These are phyloP conservation scores for Golovinomyces cichoracearum DNA, from an alignment of 2,329 filamentous ascomycete species.

Conservation along the genomic window DNA sequence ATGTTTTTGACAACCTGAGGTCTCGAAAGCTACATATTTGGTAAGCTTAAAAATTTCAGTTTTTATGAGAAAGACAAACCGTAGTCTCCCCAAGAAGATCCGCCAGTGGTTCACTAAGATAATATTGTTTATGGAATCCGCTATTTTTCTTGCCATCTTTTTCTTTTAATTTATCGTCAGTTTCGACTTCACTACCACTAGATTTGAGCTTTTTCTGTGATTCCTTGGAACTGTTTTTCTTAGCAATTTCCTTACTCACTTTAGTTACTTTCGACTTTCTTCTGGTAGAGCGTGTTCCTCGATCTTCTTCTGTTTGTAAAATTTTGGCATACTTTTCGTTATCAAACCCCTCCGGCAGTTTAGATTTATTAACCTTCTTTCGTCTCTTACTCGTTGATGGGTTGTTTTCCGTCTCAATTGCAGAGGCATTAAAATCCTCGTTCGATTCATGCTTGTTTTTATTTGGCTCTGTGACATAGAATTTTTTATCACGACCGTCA, in stretches of 20 bases:
- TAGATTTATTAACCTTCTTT: slow-evolving; percentile 22
- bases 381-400: slow-evolving; percentile 28
- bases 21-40: slow-evolving; percentile 42
- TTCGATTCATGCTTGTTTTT: neutral
- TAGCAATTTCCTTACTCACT: neutral
- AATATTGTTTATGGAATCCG: slow-evolving; percentile 73
- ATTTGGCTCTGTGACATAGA: neutral
- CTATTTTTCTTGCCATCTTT: slow-evolving; percentile 50
- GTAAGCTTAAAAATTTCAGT: slow-evolving; percentile 2
- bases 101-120: slow-evolving; percentile 42
- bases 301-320: slow-evolving; percentile 80
- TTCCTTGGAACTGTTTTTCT: slow-evolving; percentile 38
- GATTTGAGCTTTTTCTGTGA: slow-evolving; percentile 47
- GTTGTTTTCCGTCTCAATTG: slow-evolving; percentile 13
- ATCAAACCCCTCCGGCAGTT: slow-evolving; percentile 30
- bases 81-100: slow-evolving; percentile 43
- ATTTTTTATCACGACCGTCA: neutral
- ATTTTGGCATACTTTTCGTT: slow-evolving; percentile 71
- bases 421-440: slow-evolving; percentile 1
- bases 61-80: slow-evolving; percentile 20
- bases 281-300: slow-evolving; percentile 41
- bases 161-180: slow-evolving; percentile 29
- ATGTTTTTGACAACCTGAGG: slow-evolving; percentile 91
- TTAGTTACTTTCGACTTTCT: slow-evolving; percentile 26
- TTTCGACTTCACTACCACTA: slow-evolving; percentile 47